Evolutionary conservation across 768 basidiomycete species (phyloP).

Genomic region (Mycena filopes): DNA sequence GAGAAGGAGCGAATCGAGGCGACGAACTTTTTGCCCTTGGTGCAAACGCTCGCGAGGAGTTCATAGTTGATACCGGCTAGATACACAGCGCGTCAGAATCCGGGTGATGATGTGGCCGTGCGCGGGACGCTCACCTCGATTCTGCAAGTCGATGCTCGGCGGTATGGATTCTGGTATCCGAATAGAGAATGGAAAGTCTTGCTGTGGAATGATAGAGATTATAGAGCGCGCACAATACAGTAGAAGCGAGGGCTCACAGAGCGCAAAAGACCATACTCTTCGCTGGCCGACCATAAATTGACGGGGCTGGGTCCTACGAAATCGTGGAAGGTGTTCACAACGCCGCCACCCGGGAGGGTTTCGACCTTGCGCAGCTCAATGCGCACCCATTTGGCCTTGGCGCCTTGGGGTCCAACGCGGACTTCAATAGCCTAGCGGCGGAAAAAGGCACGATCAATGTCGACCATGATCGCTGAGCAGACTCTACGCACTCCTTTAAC

Average conservation of each 20-base stretch:
- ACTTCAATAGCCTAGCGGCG: conserved; percentile 82
- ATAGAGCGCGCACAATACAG: conserved; percentile 12
- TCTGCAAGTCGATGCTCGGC: conserved; percentile 84
- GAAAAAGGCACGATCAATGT: conserved; percentile 27
- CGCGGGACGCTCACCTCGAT: conserved; percentile 60
- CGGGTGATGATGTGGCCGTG: background rate
- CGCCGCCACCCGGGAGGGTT: conserved; percentile 76
- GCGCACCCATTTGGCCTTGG: conserved; percentile 93
- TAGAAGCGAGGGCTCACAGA: conserved; percentile 61
- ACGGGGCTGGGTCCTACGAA: conserved; percentile 85
- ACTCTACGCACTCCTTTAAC: conserved; percentile 80
- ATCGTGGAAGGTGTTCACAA: conserved; percentile 79
- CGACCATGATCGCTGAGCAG: conserved; percentile 12
- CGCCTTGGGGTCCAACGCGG: conserved; percentile 74
- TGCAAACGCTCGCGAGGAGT: conserved; percentile 86
- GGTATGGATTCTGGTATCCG: conserved; percentile 94
- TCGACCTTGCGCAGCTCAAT: conserved; percentile 94
- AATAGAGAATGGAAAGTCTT: conserved; percentile 90
- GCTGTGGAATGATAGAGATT: conserved; percentile 52
- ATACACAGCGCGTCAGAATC: background rate
- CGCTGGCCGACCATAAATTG: conserved; percentile 83
- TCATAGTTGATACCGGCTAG: conserved; percentile 90
- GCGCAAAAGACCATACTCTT: conserved; percentile 75
- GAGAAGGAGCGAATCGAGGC: background rate
- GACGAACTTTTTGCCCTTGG: conserved; percentile 84